Base-by-base conservation (phyloP, 345 rosid genomes). In the Bruguiera parviflora region DNA sequence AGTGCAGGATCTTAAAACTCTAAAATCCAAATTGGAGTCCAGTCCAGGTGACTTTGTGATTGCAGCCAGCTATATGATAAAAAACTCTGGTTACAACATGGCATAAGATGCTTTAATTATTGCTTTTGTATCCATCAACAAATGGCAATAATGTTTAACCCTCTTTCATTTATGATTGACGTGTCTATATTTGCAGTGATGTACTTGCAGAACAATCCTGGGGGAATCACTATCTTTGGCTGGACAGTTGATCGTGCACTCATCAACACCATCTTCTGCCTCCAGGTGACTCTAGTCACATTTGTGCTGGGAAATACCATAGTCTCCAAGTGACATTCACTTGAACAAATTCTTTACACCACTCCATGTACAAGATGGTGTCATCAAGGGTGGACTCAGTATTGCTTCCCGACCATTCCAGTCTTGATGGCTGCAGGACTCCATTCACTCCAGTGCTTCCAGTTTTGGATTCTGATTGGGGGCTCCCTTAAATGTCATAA, bases 151-250 rank as follows among this genome's bases (percentile, higher is more conserved):
- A 43, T 43, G 18, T 43, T 43, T 29, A 53, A 57, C 22, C 46
- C 2, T 35, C 63, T 19, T 55, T 66, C 16, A 66, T 15, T 7
- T 19, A 27, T 7, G n/a, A 15, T 15, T 69, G 39, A 49, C 49
- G 33, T 29, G 70, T 32, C 39, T 32, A 55, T 13, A 15, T 43
- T 2, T 81, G 85, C 88, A 93, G 98, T 93, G 13, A 49, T 84
- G 80, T 93, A 93, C 72, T 70, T 93, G 81, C 97, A 89, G 87
- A 78, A 77, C 70, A 93, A 93, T 78, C 97, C 94, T 0, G 98
- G 97, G 13, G 98, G 98, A 37, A 89, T 91, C 67, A 93, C 98
- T 1, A 83, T 93, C 57, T 93, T 87, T 52, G 97, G 98, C 64
- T 85, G 92, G 94, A 91, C 89, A 15, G 88, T 91, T 49, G 98